Conservation (phyloP, 345 rosid species). For the Schrenkiella parvula region DNA sequence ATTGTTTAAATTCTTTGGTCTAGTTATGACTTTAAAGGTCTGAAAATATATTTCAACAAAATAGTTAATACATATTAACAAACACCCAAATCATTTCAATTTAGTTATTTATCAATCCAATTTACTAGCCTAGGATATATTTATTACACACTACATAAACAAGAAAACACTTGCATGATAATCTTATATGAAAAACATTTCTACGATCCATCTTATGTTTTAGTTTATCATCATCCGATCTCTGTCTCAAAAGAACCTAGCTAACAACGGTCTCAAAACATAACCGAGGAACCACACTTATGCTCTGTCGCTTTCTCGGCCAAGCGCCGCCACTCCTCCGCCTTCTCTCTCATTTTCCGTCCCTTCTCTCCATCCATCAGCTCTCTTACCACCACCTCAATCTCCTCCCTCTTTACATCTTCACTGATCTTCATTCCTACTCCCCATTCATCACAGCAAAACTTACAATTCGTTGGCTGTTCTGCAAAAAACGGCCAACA, state of each 20-base stretch:
- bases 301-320: constrained; percentile 22
- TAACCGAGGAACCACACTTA: constrained; percentile 26
- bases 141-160: not conserved
- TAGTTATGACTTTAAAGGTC: not conserved
- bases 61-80: not conserved
- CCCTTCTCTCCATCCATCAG: constrained; percentile 50
- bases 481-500: constrained; percentile 63
- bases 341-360: constrained; percentile 40
- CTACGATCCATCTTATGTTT: not conserved
- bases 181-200: not conserved
- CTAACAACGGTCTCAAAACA: constrained; percentile 21
- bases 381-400: constrained; percentile 42
- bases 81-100: not conserved
- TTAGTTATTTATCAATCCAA: not conserved
- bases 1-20: not conserved
- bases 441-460: constrained; percentile 42
- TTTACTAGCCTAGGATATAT: not conserved
- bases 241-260: constrained; percentile 16
- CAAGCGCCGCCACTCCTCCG: constrained; percentile 37
- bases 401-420: constrained; percentile 44
- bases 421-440: constrained; percentile 50
- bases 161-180: not conserved
- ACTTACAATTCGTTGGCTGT: constrained; percentile 53
- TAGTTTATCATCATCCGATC: not conserved
- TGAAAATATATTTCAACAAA: not conserved